Evolutionary conservation across 345 rosid genomes (phyloP).

Genomic region (Garcia nutans): DNA sequence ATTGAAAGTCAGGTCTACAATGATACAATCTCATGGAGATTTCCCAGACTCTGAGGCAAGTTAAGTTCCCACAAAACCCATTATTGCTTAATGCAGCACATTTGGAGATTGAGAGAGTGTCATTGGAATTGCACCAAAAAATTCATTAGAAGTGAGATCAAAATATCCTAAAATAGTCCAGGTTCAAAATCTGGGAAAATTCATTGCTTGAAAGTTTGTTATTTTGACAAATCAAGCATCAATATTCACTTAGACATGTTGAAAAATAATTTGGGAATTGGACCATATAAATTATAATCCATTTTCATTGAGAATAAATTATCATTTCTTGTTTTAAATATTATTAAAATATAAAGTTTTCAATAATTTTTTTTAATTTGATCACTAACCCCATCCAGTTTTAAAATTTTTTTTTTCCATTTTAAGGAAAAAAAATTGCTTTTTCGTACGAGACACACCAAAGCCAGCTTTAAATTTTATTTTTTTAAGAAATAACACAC

Average conservation of each 20-base stretch:
- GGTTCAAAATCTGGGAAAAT: conserved; percentile 3
- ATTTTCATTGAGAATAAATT: too few species aligned
- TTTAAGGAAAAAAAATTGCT: too few species aligned
- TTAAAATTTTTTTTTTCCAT: too few species aligned
- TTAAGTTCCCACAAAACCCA: conserved; percentile 28
- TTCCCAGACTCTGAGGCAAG: conserved; percentile 14
- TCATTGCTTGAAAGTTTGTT: conserved; percentile 1
- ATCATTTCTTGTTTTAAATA: too few species aligned
- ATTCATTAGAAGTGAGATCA: not conserved
- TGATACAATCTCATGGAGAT: too few species aligned
- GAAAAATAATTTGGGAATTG: conserved; percentile 16
- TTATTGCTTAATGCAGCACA: conserved; percentile 17
- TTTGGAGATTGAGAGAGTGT: not conserved
- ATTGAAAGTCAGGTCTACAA: too few species aligned
- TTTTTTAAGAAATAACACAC: too few species aligned
- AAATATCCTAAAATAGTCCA: not conserved
- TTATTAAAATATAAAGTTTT: too few species aligned
- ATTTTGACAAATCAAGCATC: not conserved
- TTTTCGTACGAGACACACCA: too few species aligned
- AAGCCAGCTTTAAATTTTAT: too few species aligned
- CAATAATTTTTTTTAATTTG: too few species aligned
- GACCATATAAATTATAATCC: conserved; percentile 40
- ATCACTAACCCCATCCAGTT: too few species aligned
- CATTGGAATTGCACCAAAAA: not conserved
- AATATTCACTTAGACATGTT: not conserved